These are phyloP conservation scores for Smittium mucronatum DNA, from an alignment of 371 early-diverging fungal genomes.

Conservation along the genomic window DNA sequence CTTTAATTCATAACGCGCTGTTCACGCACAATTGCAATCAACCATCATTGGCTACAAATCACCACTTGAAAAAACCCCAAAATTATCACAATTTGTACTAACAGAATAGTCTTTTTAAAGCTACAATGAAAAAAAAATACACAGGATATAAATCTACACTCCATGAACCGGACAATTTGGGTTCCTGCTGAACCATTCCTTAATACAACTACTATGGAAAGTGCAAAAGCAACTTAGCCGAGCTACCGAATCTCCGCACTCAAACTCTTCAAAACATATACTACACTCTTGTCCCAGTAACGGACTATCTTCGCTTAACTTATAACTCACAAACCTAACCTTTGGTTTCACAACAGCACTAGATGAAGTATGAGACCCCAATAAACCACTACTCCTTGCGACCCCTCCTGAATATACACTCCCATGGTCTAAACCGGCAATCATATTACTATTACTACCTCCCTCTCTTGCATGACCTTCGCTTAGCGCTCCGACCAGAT, in stretches of 20 bases:
- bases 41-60: too few species aligned
- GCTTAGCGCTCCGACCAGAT: background rate
- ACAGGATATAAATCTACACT: constrained; percentile 11
- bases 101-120: too few species aligned
- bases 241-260: constrained; percentile 37
- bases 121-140: background rate
- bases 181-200: constrained; percentile 53
- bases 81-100: too few species aligned
- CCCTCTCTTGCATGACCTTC: background rate
- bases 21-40: too few species aligned
- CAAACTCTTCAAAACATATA: constrained; percentile 85
- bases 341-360: constrained; percentile 2
- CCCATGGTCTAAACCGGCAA: background rate
- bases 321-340: constrained; percentile 31
- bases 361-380: too few species aligned
- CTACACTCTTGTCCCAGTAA: constrained; percentile 67
- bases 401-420: background rate
- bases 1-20: too few species aligned
- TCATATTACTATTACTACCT: background rate
- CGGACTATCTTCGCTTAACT: constrained; percentile 41
- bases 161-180: constrained; percentile 63
- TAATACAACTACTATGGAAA: constrained; percentile 67
- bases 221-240: constrained; percentile 76
- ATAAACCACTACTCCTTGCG: background rate
- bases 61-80: too few species aligned